Evolutionary conservation across 2,329 filamentous ascomycete genomes (phyloP), one percentile per base, ranked within the genome.

Genomic region (Xylaria multiplex): DNA sequence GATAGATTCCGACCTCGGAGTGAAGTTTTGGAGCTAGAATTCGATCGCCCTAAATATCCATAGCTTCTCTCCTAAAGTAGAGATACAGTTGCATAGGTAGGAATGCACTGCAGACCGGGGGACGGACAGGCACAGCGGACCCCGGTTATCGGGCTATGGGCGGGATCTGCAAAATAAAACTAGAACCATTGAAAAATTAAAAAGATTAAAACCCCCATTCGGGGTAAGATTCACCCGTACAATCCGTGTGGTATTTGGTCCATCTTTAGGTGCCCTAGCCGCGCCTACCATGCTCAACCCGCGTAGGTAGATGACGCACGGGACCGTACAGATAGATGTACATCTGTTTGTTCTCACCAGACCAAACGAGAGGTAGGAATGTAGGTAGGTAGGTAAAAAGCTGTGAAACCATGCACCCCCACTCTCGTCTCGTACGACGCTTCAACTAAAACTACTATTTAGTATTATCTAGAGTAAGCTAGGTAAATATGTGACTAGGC

Each of bases 91-190:
- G 9, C 32, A 35, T 30, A 52, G 24, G 13, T 45, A 32, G 24
- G 48, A 16, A 53, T 14, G 30, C 30, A 35, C 32, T 35, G 32
- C 32, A 35, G 32, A 35, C 32, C 27, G 3, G 32, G 32, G 32
- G 9, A 35, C 2, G 9, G 32, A 35, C 32, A 22, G n/a, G 42
- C 13, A 37, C 32, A n/a, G n/a, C 22, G 32, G 22, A 43, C 35
- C 58, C 58, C 37, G 46, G 48, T 60, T 32, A 24, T 52, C 58
- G 58, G 58, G 58, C 46, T 60, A 48, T 60, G 58, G 22, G 35
- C 58, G 58, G 58, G 58, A 45, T 60, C 48, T 60, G n/a, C 6
- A 2, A 40, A 37, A 24, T 40, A 24, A 37, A 24, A n/a, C 16
- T 3, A 45, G n/a, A 16, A 45, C 14, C 3, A 19, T 19, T 45